Base-by-base conservation (phyloP, 805 yeast species). In the Zygosaccharomyces bailii region DNA sequence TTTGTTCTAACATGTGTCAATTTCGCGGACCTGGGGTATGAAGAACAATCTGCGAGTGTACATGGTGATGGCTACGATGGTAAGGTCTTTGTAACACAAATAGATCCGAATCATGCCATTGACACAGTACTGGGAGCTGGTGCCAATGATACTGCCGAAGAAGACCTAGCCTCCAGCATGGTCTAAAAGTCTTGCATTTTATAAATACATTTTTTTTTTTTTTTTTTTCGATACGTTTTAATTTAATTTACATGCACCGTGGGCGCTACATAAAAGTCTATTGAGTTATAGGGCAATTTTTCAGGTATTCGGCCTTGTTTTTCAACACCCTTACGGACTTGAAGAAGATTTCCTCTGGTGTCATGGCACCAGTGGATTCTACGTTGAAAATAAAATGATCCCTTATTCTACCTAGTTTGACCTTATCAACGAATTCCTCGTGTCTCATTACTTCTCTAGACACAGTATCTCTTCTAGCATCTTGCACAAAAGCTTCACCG, bases 371-470 rank as follows among this genome's bases (percentile, higher is more conserved):
- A 2, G 96, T 83, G 45, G 91, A 82, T 69, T 93, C 99, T 37
- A 93, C 89, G 58, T 89, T 87, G 73, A 88, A 93, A 42, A 93
- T 86, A 66, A 93, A 93, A 59, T 93, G 96, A 64, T 86, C 93
- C 66, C 96, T 82, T 54, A 76, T 76, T 68, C 99, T 81, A 34
- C 98, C 99, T 43, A 93, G 74, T 66, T 84, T 85, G 45, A 93
- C 97, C 57, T 86, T 86, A 32, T 85, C 95, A 37, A 82, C 74
- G 58, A 93, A 93, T 65, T 93, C 96, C 42, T 80, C 85, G 66
- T 93, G 96, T 67, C 99, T 81, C 56, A 93, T 74, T 9, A 90
- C 97, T 68, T 93, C 99, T 68, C 99, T 80, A 4, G 96, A 87
- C 32, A 93, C 99, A 1, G 99, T 93, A 67, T 93, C 99, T 61